Evolutionary conservation across 2,329 filamentous ascomycete species (phyloP).

Genomic region (Diaporthe vaccinii): DNA sequence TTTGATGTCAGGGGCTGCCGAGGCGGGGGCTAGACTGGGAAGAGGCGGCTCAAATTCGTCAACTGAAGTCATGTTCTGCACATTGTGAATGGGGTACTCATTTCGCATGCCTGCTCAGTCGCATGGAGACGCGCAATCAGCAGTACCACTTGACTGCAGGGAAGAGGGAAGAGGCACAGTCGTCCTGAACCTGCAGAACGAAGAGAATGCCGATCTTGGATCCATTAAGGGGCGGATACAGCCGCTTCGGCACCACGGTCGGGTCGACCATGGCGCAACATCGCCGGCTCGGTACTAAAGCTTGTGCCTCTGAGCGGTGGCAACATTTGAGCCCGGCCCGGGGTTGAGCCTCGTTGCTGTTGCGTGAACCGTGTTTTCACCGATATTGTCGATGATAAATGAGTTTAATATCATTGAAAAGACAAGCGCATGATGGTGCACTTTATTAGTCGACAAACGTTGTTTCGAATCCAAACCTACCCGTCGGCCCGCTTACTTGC

Average conservation of each 20-base stretch:
- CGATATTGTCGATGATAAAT: neutral
- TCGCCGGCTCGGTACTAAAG: neutral
- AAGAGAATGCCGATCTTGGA: neutral
- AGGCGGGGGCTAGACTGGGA: constrained; percentile 11
- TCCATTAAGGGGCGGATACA: neutral
- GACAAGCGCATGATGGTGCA: constrained; percentile 1
- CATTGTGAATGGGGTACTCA: neutral
- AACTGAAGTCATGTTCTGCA: constrained; percentile 13
- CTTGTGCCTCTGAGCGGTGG: neutral
- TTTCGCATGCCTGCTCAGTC: constrained; percentile 6
- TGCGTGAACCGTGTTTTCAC: neutral
- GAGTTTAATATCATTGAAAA: neutral
- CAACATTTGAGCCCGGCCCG: neutral
- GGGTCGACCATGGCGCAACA: neutral
- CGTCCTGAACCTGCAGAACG: neutral
- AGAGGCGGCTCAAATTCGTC: constrained; percentile 25
- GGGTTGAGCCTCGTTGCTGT: neutral
- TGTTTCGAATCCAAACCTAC: constrained; percentile 23
- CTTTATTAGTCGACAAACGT: constrained; percentile 3
- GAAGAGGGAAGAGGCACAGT: constrained; percentile 15
- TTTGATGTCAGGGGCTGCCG: constrained; percentile 27
- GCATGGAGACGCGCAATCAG: constrained; percentile 5
- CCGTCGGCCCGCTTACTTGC: neutral
- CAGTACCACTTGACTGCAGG: neutral
- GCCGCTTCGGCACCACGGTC: constrained; percentile 7